Percentiles rank a stretch among this genome's conserved stretches.
These are phyloP conservation scores for Arabidopsis hybrid DNA, from an alignment of 441 rosid species.

Conservation along the genomic window DNA sequence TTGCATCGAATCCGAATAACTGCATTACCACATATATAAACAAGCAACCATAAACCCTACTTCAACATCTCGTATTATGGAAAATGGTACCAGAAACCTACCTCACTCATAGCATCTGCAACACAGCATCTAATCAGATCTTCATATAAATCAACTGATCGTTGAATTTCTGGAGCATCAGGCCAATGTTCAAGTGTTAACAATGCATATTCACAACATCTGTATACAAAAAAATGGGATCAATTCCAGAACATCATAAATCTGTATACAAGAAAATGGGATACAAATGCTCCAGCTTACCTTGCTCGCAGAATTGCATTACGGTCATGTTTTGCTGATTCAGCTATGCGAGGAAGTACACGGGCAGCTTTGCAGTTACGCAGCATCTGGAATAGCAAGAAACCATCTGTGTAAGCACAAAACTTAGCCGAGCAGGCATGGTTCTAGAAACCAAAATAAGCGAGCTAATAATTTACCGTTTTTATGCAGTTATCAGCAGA, in stretches of 20 bases:
- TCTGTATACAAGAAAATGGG: not conserved
- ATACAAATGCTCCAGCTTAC: constrained; percentile 48
- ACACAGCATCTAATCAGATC: constrained; percentile 93
- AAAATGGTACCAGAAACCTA: constrained; percentile 45
- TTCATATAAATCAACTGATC: constrained; percentile 90
- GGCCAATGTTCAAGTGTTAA: constrained; percentile 96
- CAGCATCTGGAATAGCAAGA: constrained; percentile 72
- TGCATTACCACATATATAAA: constrained; percentile 25
- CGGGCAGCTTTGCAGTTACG: constrained; percentile 95
- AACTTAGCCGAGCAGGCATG: constrained; percentile 31
- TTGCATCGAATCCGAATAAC: constrained; percentile 22
- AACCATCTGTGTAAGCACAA: constrained; percentile 35
- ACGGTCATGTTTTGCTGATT: constrained; percentile 92
- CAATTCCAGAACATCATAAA: constrained; percentile 38
- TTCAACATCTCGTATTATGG: constrained; percentile 69
- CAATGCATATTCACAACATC: constrained; percentile 96
- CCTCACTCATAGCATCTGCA: constrained; percentile 99
- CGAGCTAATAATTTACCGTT: constrained; percentile 60
- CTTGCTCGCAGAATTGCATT: constrained; percentile 95
- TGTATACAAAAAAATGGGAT: constrained; percentile 47
- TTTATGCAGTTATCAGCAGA: constrained; percentile 99
- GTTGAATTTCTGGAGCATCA: constrained; percentile 95
- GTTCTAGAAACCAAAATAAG: constrained; percentile 26
- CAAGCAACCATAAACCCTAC: constrained; percentile 48
- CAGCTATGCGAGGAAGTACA: constrained; percentile 93